These are phyloP conservation scores for Suhomyces terraborum DNA, from an alignment of 1,139 yeast species.

Conservation along the genomic window DNA sequence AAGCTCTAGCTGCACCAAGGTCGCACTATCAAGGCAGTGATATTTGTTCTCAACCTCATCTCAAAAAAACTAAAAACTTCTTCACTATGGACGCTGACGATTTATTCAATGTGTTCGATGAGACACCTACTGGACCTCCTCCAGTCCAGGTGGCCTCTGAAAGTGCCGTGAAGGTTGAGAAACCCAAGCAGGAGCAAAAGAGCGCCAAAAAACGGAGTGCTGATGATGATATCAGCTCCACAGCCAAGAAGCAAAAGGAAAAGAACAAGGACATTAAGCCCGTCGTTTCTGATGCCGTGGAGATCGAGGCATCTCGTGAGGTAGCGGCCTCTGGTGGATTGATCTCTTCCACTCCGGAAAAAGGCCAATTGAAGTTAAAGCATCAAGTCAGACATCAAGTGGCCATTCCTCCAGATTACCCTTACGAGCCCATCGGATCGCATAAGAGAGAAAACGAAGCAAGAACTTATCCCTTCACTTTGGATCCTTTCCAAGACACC, in stretches of 20 bases:
- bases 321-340: slow-evolving; percentile 80
- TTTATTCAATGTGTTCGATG: slow-evolving; percentile 69
- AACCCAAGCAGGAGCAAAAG: slow-evolving; percentile 2
- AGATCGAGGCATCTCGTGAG: slow-evolving; percentile 88
- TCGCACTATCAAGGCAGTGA: slow-evolving; percentile 1
- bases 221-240: slow-evolving; percentile 13
- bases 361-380: slow-evolving; percentile 64
- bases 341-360: slow-evolving; percentile 36
- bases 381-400: slow-evolving; percentile 98
- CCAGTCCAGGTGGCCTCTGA: slow-evolving; percentile 20
- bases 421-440: slow-evolving; percentile 83
- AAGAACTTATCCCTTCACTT: slow-evolving; percentile 82
- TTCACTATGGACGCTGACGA: slow-evolving; percentile 48
- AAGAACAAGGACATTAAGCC: slow-evolving; percentile 47
- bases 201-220: slow-evolving; percentile 18
- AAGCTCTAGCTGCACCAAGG: not conserved
- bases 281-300: slow-evolving; percentile 85
- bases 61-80: slow-evolving; percentile 7
- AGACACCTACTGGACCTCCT: slow-evolving; percentile 49
- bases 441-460: slow-evolving; percentile 78
- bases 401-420: slow-evolving; percentile 89
- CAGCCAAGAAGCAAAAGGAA: slow-evolving; percentile 13
- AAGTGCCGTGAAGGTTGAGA: slow-evolving; percentile 11
- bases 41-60: slow-evolving; percentile 6
- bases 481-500: slow-evolving; percentile 96